A percentile compares a stretch with the other conserved stretches of the same genome.
Evolutionary conservation across 148 eudicot genomes (phyloP).

Genomic region (Spergularia marina): DNA sequence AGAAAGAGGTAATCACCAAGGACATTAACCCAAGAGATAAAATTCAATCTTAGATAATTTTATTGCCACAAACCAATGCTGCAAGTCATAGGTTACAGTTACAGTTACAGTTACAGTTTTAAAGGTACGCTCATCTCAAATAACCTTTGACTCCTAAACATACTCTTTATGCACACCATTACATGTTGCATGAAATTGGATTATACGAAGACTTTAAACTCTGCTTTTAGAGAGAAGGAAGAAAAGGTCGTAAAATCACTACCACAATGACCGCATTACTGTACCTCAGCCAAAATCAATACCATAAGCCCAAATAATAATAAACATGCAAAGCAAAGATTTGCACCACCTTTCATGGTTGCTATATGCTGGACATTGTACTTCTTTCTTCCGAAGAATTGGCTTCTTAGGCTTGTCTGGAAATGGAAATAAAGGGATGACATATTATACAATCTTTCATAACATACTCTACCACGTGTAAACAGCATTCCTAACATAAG

Average conservation of each 20-base stretch:
- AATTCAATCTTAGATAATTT: neutral
- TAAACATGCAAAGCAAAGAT: conserved; percentile 13
- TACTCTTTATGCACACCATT: neutral
- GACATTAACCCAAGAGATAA: neutral
- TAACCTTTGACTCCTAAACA: conserved; percentile 1
- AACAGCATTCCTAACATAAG: conserved; percentile 8
- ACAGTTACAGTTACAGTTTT: neutral
- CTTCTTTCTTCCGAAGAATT: conserved; percentile 28
- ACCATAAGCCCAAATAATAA: neutral
- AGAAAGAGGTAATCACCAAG: neutral
- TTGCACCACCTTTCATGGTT: conserved; percentile 30
- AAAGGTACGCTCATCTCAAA: neutral
- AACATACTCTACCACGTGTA: neutral
- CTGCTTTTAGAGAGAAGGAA: neutral
- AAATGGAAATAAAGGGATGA: conserved; percentile 13
- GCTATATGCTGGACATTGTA: conserved; percentile 32
- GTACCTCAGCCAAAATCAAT: no score
- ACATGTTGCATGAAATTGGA: neutral
- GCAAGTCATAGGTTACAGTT: neutral
- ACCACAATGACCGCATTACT: no score
- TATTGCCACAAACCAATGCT: no score
- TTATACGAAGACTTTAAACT: neutral
- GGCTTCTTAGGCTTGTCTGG: conserved; percentile 28
- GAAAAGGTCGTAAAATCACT: neutral
- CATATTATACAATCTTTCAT: neutral